Conservation (phyloP, 495 filamentous ascomycete genomes). For the Trichoderma asperelloides region DNA sequence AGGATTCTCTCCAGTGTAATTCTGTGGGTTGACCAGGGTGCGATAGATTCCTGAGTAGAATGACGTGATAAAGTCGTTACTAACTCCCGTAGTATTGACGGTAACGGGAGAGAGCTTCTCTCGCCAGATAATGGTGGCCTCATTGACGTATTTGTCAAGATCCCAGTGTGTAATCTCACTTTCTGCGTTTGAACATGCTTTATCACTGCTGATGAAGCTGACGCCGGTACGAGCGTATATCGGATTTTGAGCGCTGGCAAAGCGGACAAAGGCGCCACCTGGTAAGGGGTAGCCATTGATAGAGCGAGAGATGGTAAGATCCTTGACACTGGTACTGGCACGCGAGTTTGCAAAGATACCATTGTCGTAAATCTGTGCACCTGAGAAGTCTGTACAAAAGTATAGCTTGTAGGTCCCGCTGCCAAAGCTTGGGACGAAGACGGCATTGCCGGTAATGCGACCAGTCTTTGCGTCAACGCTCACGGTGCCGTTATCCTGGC, state of each 20-base stretch:
- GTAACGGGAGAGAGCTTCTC: conserved; percentile 52
- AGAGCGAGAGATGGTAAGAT: conserved; percentile 48
- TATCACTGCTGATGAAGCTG: conserved; percentile 58
- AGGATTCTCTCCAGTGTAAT: conserved; percentile 74
- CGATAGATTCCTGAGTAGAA: conserved; percentile 69
- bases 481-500: conserved; percentile 52
- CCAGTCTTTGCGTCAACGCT: conserved; percentile 44
- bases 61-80: conserved; percentile 44
- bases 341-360: conserved; percentile 56
- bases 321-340: conserved; percentile 43
- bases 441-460: conserved; percentile 55
- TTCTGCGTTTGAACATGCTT: conserved; percentile 61
- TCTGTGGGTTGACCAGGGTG: conserved; percentile 64
- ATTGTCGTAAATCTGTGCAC: conserved; percentile 51
- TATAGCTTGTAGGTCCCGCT: conserved; percentile 49
- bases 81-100: conserved; percentile 46
- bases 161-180: conserved; percentile 59
- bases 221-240: conserved; percentile 57
- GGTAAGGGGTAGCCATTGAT: conserved; percentile 58
- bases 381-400: conserved; percentile 66
- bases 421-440: conserved; percentile 62
- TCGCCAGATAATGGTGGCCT: conserved; percentile 51
- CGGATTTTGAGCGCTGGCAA: conserved; percentile 37
- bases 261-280: conserved; percentile 54
- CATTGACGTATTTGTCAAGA: conserved; percentile 44